These are phyloP conservation scores for Ganoderma sinense DNA, from an alignment of 1,284 basidiomycete genomes.

Conservation along the genomic window DNA sequence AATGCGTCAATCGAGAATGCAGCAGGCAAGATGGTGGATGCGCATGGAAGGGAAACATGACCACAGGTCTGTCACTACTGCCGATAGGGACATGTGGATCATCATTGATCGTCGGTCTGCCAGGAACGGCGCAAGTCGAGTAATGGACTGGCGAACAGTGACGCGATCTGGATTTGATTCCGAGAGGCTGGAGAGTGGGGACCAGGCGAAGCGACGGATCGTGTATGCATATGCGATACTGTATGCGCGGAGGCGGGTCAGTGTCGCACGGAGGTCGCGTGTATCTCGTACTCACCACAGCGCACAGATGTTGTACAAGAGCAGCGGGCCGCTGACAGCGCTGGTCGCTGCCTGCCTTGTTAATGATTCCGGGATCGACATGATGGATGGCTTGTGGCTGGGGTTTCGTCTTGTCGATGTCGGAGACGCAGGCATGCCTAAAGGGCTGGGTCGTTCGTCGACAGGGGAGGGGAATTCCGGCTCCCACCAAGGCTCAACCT, in stretches of 20 bases:
- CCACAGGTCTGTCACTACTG: slow-evolving; percentile 66
- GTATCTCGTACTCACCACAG: slow-evolving; percentile 59
- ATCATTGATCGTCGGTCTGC: slow-evolving; percentile 60
- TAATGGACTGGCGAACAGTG: slow-evolving; percentile 56
- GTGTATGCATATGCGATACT: slow-evolving; percentile 74
- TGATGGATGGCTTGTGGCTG: slow-evolving; percentile 52
- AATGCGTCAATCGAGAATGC: no score
- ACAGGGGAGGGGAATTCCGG: not conserved
- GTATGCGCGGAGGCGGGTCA: slow-evolving; percentile 6
- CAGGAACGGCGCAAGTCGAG: slow-evolving; percentile 67
- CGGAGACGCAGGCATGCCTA: not conserved
- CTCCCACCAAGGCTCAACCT: slow-evolving; percentile 40
- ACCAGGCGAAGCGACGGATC: slow-evolving; percentile 64
- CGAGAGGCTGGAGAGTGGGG: slow-evolving; percentile 54
- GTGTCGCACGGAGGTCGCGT: not conserved
- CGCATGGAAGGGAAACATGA: slow-evolving; percentile 62
- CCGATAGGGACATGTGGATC: slow-evolving; percentile 55
- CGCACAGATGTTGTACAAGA: slow-evolving; percentile 71
- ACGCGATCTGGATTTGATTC: slow-evolving; percentile 49
- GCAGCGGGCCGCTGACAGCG: slow-evolving; percentile 44
- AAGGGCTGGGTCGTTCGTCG: not conserved
- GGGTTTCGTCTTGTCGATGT: slow-evolving; percentile 32
- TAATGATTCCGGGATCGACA: slow-evolving; percentile 58
- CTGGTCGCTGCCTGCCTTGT: slow-evolving; percentile 45
- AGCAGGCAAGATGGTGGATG: slow-evolving; percentile 2